Evolutionary conservation across 2,329 filamentous ascomycete species (phyloP).

Genomic region (Penicillium nordicum): DNA sequence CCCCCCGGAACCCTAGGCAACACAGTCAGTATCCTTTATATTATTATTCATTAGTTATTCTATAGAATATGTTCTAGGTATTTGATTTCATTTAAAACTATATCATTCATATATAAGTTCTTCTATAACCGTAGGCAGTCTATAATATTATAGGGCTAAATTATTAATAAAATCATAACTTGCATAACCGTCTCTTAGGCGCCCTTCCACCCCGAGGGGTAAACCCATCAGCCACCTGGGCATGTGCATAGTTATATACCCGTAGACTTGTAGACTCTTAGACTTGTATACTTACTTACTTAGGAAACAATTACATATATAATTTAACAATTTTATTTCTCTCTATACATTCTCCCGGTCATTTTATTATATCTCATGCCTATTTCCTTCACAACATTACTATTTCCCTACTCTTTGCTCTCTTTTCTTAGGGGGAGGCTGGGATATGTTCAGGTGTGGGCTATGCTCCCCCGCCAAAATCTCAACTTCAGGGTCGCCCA

Average conservation of each 20-base stretch:
- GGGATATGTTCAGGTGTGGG: background rate
- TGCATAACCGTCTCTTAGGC: background rate
- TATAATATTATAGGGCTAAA: background rate
- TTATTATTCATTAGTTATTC: background rate
- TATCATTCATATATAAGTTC: too few relatives aligned
- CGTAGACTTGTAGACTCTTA: background rate
- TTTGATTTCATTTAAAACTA: background rate
- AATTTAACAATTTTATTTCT: background rate
- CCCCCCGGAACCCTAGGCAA: background rate
- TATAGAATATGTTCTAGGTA: too few relatives aligned
- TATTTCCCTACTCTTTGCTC: background rate
- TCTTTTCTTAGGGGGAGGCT: background rate
- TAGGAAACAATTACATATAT: background rate
- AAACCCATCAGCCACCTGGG: background rate
- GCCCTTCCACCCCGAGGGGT: background rate
- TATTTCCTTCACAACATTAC: background rate
- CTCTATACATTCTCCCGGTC: background rate
- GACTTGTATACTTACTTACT: background rate
- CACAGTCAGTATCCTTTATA: background rate
- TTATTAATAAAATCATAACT: background rate
- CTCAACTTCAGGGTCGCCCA: constrained; percentile 2
- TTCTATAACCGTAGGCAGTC: background rate
- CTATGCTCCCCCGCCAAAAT: constrained; percentile 1
- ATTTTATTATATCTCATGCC: background rate
- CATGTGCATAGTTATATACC: background rate